Percentiles rank a stretch among this genome's conserved stretches.
phyloP scores from a whole-genome alignment of 805 yeast species.

The Sugiyamaella chiloensis region DNA sequence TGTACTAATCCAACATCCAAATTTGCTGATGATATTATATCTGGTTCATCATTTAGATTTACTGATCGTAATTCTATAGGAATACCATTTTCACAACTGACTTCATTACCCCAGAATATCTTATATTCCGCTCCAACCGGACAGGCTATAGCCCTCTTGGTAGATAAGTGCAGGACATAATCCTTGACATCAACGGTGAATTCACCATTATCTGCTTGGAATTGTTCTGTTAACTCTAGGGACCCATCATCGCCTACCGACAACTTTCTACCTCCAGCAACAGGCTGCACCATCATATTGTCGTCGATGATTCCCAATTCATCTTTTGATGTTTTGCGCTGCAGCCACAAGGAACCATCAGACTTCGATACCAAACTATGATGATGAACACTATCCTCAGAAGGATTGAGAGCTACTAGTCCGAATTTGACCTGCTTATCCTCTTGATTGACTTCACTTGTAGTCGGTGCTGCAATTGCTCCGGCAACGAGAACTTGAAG shows the following conservation, averaged over 20 bases:
- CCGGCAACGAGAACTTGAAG: no score
- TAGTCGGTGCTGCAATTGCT: no score
- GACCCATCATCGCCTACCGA: slow-evolving; percentile 12
- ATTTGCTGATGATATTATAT: neutral
- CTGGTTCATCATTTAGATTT: neutral
- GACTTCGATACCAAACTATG: slow-evolving; percentile 8
- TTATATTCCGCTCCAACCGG: slow-evolving; percentile 12
- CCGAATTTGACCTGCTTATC: no score
- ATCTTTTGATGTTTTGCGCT: neutral
- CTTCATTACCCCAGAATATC: slow-evolving; percentile 14
- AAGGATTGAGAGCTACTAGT: slow-evolving; percentile 5
- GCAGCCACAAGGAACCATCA: slow-evolving; percentile 14
- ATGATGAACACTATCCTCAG: slow-evolving; percentile 4
- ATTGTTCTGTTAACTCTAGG: slow-evolving; percentile 8
- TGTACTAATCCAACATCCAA: neutral
- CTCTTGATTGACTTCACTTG: no score
- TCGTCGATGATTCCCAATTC: slow-evolving; percentile 4
- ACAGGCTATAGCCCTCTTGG: slow-evolving; percentile 12
- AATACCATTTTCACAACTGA: slow-evolving; percentile 12
- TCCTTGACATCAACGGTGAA: slow-evolving; percentile 11
- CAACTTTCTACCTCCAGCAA: slow-evolving; percentile 10
- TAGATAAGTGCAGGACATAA: slow-evolving; percentile 2
- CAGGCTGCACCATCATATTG: slow-evolving; percentile 7
- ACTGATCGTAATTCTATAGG: slow-evolving; percentile 5
- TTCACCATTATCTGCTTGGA: slow-evolving; percentile 10